These are phyloP conservation scores for Telfairia occidentalis DNA, from an alignment of 331 rosid species.

Conservation along the genomic window DNA sequence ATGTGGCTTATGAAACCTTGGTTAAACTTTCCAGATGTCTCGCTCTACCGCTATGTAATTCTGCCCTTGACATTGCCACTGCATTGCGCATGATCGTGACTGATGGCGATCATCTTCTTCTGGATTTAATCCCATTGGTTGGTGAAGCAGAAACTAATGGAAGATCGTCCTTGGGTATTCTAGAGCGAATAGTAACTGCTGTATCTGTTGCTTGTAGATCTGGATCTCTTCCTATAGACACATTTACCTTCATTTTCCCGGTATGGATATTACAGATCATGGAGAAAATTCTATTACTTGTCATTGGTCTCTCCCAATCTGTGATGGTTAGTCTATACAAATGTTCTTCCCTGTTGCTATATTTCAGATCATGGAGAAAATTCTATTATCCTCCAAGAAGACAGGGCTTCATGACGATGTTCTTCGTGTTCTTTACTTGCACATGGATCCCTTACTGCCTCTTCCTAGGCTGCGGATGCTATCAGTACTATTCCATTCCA, in stretches of 20 bases:
- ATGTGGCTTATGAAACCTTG: constrained; percentile 79
- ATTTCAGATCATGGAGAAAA: constrained; percentile 74
- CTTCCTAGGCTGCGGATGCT: constrained; percentile 89
- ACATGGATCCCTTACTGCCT: constrained; percentile 86
- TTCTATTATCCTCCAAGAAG: constrained; percentile 79
- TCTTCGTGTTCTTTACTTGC: constrained; percentile 72
- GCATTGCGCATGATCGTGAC: constrained; percentile 70
- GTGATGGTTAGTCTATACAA: constrained; percentile 1
- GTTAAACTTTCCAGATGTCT: constrained; percentile 77
- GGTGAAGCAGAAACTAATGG: constrained; percentile 46
- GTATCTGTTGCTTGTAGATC: constrained; percentile 72
- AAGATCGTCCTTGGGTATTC: constrained; percentile 43
- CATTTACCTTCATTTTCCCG: constrained; percentile 87
- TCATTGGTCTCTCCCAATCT: constrained; percentile 6
- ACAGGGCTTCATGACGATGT: constrained; percentile 72
- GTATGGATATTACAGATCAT: constrained; percentile 53
- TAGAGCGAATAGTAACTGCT: constrained; percentile 64
- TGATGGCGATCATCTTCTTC: constrained; percentile 47
- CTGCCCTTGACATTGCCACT: constrained; percentile 88
- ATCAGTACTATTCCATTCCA: constrained; percentile 34
- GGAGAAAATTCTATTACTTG: too few species aligned
- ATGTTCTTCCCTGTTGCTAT: constrained; percentile 9
- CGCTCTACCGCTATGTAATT: constrained; percentile 74
- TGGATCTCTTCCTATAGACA: constrained; percentile 92
- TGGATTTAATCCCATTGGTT: constrained; percentile 44